Percentiles rank a stretch among this genome's conserved stretches.
These are phyloP conservation scores for Hyphodiscus sp. DNA, from an alignment of 2,329 filamentous ascomycete species.

Conservation along the genomic window DNA sequence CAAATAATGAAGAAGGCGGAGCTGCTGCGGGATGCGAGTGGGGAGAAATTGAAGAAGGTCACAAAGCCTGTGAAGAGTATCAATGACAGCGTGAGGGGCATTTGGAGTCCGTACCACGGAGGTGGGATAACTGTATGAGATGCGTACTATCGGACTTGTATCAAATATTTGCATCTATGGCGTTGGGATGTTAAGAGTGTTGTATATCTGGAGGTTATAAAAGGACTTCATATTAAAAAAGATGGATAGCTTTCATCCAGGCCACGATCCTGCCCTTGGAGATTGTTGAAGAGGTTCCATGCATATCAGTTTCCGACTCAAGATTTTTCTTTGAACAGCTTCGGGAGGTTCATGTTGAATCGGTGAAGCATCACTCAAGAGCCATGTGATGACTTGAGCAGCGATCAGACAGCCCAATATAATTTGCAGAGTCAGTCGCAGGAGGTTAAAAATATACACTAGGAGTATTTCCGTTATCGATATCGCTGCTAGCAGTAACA, in stretches of 20 bases:
- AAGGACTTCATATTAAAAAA: background rate
- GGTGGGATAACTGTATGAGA: slow-evolving; percentile 31
- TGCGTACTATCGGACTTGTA: slow-evolving; percentile 9
- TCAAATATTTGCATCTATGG: slow-evolving; percentile 20
- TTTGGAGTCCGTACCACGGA: slow-evolving; percentile 67
- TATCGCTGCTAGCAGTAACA: background rate
- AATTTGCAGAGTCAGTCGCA: background rate
- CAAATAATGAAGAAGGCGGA: slow-evolving; percentile 77
- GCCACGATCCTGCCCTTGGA: background rate
- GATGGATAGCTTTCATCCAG: background rate
- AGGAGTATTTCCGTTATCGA: background rate
- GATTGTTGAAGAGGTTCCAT: background rate
- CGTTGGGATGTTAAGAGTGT: slow-evolving; percentile 14
- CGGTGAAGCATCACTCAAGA: background rate
- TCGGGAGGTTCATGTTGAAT: background rate
- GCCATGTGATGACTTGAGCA: background rate
- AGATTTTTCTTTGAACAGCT: background rate
- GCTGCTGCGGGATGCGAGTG: slow-evolving; percentile 65
- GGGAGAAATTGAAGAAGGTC: slow-evolving; percentile 61
- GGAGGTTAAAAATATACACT: background rate
- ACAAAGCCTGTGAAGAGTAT: slow-evolving; percentile 59
- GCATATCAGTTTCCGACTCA: background rate
- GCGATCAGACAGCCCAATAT: background rate
- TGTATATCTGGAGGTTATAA: slow-evolving; percentile 3
- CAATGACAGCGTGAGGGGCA: slow-evolving; percentile 60